Base-by-base conservation (phyloP, 495 filamentous ascomycete genomes). In the Penicillium paradoxum region DNA sequence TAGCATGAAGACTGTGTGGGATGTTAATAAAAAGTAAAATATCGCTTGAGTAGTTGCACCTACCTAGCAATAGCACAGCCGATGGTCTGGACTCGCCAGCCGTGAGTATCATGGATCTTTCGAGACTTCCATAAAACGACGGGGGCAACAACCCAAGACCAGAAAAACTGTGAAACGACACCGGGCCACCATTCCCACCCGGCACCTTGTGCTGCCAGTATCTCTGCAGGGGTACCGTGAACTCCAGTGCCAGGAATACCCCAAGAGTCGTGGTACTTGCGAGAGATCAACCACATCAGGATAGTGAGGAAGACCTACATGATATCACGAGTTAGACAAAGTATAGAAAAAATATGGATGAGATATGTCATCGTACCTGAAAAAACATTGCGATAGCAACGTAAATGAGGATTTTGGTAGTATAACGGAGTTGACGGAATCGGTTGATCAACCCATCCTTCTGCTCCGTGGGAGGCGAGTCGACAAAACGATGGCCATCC, bases 161-260 rank as follows among this genome's bases (percentile, higher is more conserved):
- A 88, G 44, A 83, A 58, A 25, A 82, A 73, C 60, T 85, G 82
- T 78, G 79, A 83, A n/a, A 81, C 53, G 5, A 85, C 76, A 4
- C 81, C 79, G 7, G 83, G 82, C 71, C 80, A 73, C 84, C 84
- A 86, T 54, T 86, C 85, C 83, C 81, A 86, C 11, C 82, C 84
- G 38, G 70, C 58, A 19, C 75, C 78, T 70, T 54, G 58, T 52
- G 49, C 66, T 55, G 51, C 69, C 64, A 56, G 75, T 62, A 56
- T 57, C 19, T 65, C 72, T 65, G 62, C 79, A 53, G 38, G 24
- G 15, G 65, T 65, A 19, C 70, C 70, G 24, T 57, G 53, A 2
- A 70, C 63, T 37, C 65, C 67, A 0, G 70, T 73, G 27, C 79
- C 75, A 29, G 72, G 73, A 25, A 84, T 78, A 25, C 77, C 71